These are phyloP conservation scores for Teunomyces cretensis DNA, from an alignment of 805 yeast genomes.

Conservation along the genomic window DNA sequence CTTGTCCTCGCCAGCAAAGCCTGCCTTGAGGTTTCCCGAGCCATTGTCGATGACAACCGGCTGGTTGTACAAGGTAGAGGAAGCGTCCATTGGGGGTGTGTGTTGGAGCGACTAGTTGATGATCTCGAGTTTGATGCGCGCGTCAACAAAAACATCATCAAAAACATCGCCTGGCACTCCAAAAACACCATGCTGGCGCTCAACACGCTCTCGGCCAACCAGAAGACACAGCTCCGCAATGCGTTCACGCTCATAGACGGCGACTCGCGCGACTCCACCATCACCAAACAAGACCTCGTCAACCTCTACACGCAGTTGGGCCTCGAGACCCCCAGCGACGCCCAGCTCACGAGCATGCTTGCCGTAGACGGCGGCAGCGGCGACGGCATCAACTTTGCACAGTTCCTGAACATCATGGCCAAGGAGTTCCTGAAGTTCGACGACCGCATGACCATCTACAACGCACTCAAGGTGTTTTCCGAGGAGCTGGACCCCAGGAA, in stretches of 20 bases:
- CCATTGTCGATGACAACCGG: slow-evolving; percentile 59
- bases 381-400: slow-evolving; percentile 58
- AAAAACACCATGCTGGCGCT: slow-evolving; percentile 25
- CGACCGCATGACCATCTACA: slow-evolving; percentile 48
- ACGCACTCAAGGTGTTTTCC: slow-evolving; percentile 60
- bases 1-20: slow-evolving; percentile 88
- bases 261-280: slow-evolving; percentile 67
- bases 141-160: too few relatives aligned
- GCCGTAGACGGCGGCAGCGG: slow-evolving; percentile 15
- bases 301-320: slow-evolving; percentile 55
- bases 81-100: slow-evolving; percentile 8
- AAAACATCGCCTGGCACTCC: too few relatives aligned
- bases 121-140: background rate
- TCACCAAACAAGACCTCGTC: slow-evolving; percentile 55
- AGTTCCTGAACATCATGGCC: slow-evolving; percentile 64
- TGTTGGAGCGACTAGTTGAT: too few relatives aligned
- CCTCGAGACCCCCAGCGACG: slow-evolving; percentile 41
- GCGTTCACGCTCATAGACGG: slow-evolving; percentile 80
- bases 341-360: slow-evolving; percentile 53
- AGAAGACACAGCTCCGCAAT: slow-evolving; percentile 65
- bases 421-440: slow-evolving; percentile 51
- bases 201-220: slow-evolving; percentile 54
- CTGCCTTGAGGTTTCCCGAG: slow-evolving; percentile 80
- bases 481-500: slow-evolving; percentile 21
- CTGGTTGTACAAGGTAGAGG: slow-evolving; percentile 35